Percentiles rank a stretch among this genome's conserved stretches.
Conservation (phyloP, 495 filamentous ascomycete genomes). For the Xylaria castorea region DNA sequence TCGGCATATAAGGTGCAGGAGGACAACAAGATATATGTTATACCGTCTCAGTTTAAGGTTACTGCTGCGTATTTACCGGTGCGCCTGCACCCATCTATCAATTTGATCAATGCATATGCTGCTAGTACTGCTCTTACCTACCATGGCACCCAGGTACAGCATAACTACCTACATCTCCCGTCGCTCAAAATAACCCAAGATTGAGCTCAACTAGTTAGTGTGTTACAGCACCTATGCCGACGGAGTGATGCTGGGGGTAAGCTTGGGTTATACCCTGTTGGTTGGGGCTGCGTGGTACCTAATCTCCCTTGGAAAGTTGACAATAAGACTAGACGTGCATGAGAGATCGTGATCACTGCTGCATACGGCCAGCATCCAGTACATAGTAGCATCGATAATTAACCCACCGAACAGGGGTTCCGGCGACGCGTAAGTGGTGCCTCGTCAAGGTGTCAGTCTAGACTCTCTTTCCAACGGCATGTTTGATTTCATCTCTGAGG, state of each 20-base stretch:
- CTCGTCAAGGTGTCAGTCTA: not conserved
- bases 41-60: not conserved
- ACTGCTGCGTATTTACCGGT: not conserved
- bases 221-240: constrained; percentile 10
- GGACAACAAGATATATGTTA: constrained; percentile 3
- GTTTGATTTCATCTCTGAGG: not conserved
- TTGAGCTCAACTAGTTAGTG: constrained; percentile 3
- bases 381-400: not conserved
- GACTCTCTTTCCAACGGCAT: not conserved
- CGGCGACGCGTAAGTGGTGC: not conserved
- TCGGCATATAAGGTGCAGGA: constrained; percentile 2
- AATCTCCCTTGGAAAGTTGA: constrained; percentile 32
- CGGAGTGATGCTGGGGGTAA: not conserved
- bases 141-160: constrained; percentile 3
- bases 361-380: constrained; percentile 22
- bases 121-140: constrained; percentile 17
- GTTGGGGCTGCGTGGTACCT: constrained; percentile 27
- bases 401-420: not conserved
- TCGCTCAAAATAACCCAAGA: constrained; percentile 10
- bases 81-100: constrained; percentile 13
- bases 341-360: constrained; percentile 38
- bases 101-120: constrained; percentile 1
- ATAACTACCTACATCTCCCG: constrained; percentile 8
- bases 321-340: constrained; percentile 35
- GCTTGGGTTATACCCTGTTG: constrained; percentile 29